phyloP scores from a whole-genome alignment of 352 stramenopile genomes.

The Globisporangium cylindrosporum region DNA sequence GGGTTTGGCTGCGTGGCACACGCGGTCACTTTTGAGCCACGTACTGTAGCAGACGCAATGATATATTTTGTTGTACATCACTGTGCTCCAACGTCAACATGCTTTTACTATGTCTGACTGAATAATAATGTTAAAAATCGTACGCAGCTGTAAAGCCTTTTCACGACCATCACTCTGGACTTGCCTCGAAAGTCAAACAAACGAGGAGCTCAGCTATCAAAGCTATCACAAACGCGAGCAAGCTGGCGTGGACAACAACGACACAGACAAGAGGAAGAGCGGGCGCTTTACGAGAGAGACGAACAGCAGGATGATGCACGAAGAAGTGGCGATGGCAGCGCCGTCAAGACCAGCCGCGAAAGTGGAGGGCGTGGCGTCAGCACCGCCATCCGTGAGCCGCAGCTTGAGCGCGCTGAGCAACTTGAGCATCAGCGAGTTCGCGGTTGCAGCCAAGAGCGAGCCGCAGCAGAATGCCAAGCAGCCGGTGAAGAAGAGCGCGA shows the following conservation, averaged over 20 bases:
- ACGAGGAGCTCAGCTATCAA: not conserved
- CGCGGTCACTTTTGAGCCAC: not conserved
- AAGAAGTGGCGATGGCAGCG: not conserved
- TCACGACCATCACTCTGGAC: not conserved
- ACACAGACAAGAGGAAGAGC: not conserved
- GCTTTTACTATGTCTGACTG: not conserved
- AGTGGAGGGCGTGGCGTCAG: not conserved
- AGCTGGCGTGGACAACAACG: not conserved
- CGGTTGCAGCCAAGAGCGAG: not conserved
- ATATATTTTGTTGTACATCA: not conserved
- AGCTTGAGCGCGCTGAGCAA: slow-evolving; percentile 4
- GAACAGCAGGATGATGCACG: not conserved
- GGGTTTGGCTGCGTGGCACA: slow-evolving; percentile 1
- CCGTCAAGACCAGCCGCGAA: not conserved
- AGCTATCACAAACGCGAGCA: not conserved
- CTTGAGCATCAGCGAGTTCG: slow-evolving; percentile 8
- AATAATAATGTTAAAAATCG: not conserved
- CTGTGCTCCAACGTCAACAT: not conserved
- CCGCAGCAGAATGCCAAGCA: not conserved
- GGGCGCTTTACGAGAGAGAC: not conserved
- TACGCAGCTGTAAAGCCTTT: not conserved
- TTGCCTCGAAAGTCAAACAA: not conserved
- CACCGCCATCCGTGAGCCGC: not conserved
- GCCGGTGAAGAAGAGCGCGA: not conserved
- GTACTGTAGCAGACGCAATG: not conserved